Base-by-base conservation (phyloP, 768 basidiomycete genomes). In the Kwoniella sp. region DNA sequence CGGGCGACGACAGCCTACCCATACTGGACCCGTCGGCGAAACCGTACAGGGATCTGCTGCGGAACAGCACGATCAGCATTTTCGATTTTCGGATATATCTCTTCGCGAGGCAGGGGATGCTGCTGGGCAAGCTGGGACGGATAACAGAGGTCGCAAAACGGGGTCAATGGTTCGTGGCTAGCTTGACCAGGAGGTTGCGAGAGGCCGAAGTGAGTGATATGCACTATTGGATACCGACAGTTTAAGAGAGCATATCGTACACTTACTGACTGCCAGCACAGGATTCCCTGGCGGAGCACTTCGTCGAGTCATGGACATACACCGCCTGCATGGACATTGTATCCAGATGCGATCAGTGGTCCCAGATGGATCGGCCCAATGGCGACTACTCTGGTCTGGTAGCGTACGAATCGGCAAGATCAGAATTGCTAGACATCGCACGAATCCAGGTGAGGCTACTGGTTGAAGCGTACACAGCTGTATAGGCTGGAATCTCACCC, bases 61-160 rank as follows among this genome's bases (percentile, higher is more conserved):
- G 91, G 20, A 82, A 85, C 22, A 95, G 93, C 74, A 81, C 84
- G 5, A 92, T 99, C 60, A 87, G 89, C 3, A 81, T 93, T 8
- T 93, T 98, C 68, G 95, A 98, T 76, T 86, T 96, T 63, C 82
- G 92, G 42, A 81, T 84, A 62, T 99, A 95, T 71, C 79, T 98
- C 17, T 84, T 96, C 44, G 84, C 88, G 22, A 80, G 88, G 15
- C 91, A 95, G 73, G 89, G 88, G 48, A 77, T 78, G 40, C 76
- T 96, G 27, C 77, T 96, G 1, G 85, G 82, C 38, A 82, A 81
- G 60, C 71, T 87, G 64, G 83, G 83, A 0, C 79, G 82, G 33
- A 75, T 88, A 5, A 79, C 79, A 9, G 87, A 93, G 53, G 79
- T 89, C 8, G 82, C 84, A 38, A 79, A 78, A 56, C 86, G 87